Base-by-base conservation (phyloP, 1,284 basidiomycete genomes). In the Cryptococcus maquisensis region DNA sequence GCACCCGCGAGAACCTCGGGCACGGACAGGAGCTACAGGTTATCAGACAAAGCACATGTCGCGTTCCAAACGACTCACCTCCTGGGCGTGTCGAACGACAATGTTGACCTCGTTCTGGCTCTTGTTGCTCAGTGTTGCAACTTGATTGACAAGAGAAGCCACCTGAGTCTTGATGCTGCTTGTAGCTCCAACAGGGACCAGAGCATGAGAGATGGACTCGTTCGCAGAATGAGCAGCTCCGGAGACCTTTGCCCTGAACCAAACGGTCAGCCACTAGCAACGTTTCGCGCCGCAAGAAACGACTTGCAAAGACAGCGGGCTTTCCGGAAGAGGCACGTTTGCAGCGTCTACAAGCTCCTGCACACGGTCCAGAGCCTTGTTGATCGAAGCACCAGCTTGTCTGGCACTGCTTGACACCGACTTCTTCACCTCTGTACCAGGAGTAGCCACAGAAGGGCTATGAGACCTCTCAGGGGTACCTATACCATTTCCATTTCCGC, bases 261-360 rank as follows among this genome's bases (percentile, higher is more conserved):
- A 32, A 32, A 32, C 4, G 28, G 28, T 32, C 28, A n/a, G 39
- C 39, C 39, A 21, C 39, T n/a, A 40, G n/a, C 28, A 15, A 40
- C n/a, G 16, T 40, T n/a, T 4, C 39, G 39, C n/a, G 39, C 21
- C 21, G 9, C 32, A 12, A 21, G 23, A 26, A n/a, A 18, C 16
- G 9, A 62, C 69, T 46, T 35, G 73, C 70, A 65, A 40, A 15
- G 44, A 38, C 37, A 65, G 39, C 3, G 71, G 71, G 23, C 57
- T 64, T 9, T 73, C 71, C 0, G 72, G 71, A 12, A 73, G 59
- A 15, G 71, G 69, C 21, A 72, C 58, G 52, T 57, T 64, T 8
- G 72, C 66, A 9, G 71, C 69, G 36, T 73, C 71, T 32, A 66
- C 48, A 5, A 52, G 39, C 44, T 46, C 44, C 28, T 63, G 56